Conservation (phyloP, 1,284 basidiomycete species). For the Heliocybe sulcata region DNA sequence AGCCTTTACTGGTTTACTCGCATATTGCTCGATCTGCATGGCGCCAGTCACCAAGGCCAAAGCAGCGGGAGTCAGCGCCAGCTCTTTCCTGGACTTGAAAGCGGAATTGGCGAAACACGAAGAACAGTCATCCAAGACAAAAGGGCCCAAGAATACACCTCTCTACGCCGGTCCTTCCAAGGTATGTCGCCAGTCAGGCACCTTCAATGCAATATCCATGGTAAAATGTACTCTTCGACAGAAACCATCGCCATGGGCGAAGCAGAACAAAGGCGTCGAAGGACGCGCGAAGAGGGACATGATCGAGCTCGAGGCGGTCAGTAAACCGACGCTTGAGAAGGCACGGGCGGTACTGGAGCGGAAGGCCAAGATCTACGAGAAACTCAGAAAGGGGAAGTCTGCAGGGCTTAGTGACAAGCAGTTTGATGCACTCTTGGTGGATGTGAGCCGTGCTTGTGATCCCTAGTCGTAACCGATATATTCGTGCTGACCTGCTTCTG, state of each 20-base stretch:
- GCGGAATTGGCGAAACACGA: conserved; percentile 65
- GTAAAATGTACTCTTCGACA: conserved; percentile 16
- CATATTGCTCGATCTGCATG: not conserved
- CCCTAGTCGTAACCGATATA: not conserved
- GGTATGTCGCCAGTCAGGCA: conserved; percentile 27
- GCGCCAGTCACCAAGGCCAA: conserved; percentile 38
- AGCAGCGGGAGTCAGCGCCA: conserved; percentile 60
- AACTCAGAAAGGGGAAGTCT: conserved; percentile 72
- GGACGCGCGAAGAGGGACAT: conserved; percentile 53
- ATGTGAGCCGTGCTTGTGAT: conserved; percentile 46
- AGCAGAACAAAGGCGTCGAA: conserved; percentile 65
- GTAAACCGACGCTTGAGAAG: conserved; percentile 61
- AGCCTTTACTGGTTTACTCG: too few species aligned
- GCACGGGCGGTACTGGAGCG: conserved; percentile 64
- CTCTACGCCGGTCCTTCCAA: conserved; percentile 13
- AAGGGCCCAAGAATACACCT: conserved; percentile 42
- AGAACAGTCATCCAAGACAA: conserved; percentile 52
- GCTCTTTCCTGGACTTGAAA: conserved; percentile 72
- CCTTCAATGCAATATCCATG: not conserved
- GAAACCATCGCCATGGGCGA: conserved; percentile 70
- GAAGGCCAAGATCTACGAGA: conserved; percentile 81
- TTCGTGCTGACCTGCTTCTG: not conserved
- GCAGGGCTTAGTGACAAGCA: conserved; percentile 77
- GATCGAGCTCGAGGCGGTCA: conserved; percentile 55
- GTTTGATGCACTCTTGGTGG: conserved; percentile 70